Evolutionary conservation across 805 yeast species (phyloP).

Genomic region (Zygoascus tannicola): DNA sequence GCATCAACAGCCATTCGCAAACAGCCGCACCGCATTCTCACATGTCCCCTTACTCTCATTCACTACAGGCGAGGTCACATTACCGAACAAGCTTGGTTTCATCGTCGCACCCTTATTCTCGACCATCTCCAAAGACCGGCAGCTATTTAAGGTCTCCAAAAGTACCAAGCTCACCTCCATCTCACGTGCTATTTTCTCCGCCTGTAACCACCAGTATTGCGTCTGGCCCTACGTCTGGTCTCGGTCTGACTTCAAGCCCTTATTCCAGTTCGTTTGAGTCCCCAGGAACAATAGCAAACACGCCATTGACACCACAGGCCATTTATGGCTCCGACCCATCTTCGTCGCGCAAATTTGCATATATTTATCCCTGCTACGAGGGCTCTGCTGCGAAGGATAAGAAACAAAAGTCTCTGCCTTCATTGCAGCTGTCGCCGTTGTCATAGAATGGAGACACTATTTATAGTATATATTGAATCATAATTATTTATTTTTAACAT

Average conservation of each 20-base stretch:
- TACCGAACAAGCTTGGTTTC: not conserved
- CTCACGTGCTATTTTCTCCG: not conserved
- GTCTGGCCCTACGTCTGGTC: not conserved
- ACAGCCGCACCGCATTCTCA: not conserved
- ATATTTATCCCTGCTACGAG: not conserved
- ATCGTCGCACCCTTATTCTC: not conserved
- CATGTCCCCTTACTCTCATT: not conserved
- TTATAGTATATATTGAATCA: no score
- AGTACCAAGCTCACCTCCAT: not conserved
- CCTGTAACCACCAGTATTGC: not conserved
- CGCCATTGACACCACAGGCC: not conserved
- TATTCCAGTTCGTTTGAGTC: not conserved
- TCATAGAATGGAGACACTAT: no score
- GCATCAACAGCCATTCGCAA: not conserved
- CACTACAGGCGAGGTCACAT: not conserved
- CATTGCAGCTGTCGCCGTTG: not conserved
- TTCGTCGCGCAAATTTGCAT: not conserved
- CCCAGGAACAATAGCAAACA: no score
- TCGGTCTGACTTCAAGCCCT: not conserved
- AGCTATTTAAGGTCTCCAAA: not conserved
- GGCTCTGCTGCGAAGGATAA: not conserved
- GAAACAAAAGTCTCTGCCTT: not conserved
- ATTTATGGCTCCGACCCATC: not conserved
- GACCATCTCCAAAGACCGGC: not conserved
- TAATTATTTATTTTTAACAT: no score